Evolutionary conservation across 75 land plant genomes (phyloP).

Genomic region (Picea sitchensis): DNA sequence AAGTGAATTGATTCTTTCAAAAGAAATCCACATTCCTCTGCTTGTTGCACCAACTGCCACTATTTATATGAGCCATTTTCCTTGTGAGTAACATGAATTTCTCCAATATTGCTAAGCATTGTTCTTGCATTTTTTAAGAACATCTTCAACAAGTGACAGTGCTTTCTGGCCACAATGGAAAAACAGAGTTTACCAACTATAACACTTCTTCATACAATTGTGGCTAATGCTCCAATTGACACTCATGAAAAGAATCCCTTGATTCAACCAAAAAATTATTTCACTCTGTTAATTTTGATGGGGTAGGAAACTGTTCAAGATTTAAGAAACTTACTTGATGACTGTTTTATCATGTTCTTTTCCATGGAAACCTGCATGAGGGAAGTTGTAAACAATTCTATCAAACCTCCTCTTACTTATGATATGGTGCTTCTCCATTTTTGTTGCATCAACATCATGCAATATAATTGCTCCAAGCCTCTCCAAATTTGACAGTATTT

Average conservation of each 20-base stretch:
- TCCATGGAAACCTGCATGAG: slow-evolving; percentile 40
- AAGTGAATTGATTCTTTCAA: slow-evolving; percentile 19
- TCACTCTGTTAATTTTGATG: too few relatives aligned
- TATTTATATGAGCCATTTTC: slow-evolving; percentile 24
- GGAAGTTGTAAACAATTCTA: slow-evolving; percentile 48
- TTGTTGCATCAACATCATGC: slow-evolving; percentile 28
- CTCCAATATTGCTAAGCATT: slow-evolving; percentile 18
- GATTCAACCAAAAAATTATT: too few relatives aligned
- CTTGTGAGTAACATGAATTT: slow-evolving; percentile 34
- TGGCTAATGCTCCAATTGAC: too few relatives aligned
- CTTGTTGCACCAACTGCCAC: slow-evolving; percentile 30
- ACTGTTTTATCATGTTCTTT: slow-evolving; percentile 11
- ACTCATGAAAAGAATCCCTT: too few relatives aligned
- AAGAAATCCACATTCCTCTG: slow-evolving; percentile 21
- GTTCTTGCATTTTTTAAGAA: slow-evolving; percentile 24
- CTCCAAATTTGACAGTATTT: slow-evolving; percentile 4
- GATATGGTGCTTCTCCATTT: slow-evolving; percentile 23
- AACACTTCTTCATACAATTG: too few relatives aligned
- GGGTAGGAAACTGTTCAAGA: too few relatives aligned
- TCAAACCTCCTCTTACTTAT: slow-evolving; percentile 28
- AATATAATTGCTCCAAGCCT: slow-evolving; percentile 19
- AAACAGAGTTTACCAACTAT: too few relatives aligned
- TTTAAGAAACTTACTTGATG: slow-evolving; percentile 12
- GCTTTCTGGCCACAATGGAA: slow-evolving; percentile 15
- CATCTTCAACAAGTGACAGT: slow-evolving; percentile 25